These are phyloP conservation scores for Hymenotorrendiella dingleyae DNA, from an alignment of 2,329 filamentous ascomycete genomes.

Conservation along the genomic window DNA sequence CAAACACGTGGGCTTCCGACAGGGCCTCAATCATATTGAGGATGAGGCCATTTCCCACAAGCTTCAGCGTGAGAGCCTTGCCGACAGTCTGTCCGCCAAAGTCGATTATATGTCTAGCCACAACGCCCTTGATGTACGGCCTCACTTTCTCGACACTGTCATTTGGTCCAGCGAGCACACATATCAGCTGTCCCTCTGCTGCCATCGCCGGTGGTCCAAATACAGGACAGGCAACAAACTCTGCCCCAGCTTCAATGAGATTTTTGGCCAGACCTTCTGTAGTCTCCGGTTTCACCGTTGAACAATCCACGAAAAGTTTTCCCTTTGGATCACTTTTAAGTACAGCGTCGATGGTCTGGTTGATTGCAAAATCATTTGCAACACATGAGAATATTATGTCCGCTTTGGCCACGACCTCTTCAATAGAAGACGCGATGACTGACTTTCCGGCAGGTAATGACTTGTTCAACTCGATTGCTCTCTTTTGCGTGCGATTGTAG, in stretches of 20 bases:
- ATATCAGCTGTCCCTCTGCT: conserved; percentile 64
- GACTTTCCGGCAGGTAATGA: conserved; percentile 56
- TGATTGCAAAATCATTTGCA: conserved; percentile 69
- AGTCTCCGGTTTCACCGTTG: conserved; percentile 79
- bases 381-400: conserved; percentile 82
- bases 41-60: conserved; percentile 83
- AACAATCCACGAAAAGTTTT: conserved; percentile 83
- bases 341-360: conserved; percentile 52
- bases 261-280: conserved; percentile 59
- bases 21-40: conserved; percentile 68
- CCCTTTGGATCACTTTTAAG: conserved; percentile 51
- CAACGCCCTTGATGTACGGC: conserved; percentile 69
- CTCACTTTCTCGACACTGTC: conserved; percentile 56
- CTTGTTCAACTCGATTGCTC: conserved; percentile 57
- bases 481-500: conserved; percentile 70
- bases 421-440: conserved; percentile 56
- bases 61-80: conserved; percentile 62
- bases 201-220: conserved; percentile 69
- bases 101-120: conserved; percentile 62
- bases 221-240: conserved; percentile 68
- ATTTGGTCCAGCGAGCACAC: conserved; percentile 63
- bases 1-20: conserved; percentile 70
- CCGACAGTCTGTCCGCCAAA: conserved; percentile 63
- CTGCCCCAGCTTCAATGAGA: conserved; percentile 53
- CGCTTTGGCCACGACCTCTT: conserved; percentile 59